Conservation (phyloP, 352 stramenopile species). For the Phytopythium montanum region DNA sequence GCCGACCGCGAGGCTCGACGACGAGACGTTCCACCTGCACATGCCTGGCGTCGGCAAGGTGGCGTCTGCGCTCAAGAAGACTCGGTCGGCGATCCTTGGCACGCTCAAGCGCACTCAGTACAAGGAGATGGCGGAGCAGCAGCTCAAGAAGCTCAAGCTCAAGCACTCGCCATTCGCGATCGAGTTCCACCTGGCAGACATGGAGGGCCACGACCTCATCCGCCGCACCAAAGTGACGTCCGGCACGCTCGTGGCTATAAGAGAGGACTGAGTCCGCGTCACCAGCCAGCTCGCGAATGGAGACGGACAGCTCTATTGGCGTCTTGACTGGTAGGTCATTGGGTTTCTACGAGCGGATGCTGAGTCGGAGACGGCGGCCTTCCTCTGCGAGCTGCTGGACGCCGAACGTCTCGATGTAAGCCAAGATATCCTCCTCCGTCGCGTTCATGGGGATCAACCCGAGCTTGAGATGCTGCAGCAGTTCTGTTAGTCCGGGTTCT, state of each 20-base stretch:
- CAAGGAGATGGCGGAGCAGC: slow-evolving; percentile 52
- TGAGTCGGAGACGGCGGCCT: slow-evolving; percentile 56
- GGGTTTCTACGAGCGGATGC: slow-evolving; percentile 35
- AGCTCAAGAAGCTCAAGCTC: slow-evolving; percentile 62
- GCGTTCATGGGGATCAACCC: slow-evolving; percentile 53
- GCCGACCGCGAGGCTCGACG: slow-evolving; percentile 34
- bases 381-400: slow-evolving; percentile 52
- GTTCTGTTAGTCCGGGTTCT: background rate
- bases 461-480: slow-evolving; percentile 50
- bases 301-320: slow-evolving; percentile 8
- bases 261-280: slow-evolving; percentile 10
- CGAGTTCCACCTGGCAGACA: slow-evolving; percentile 58
- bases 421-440: slow-evolving; percentile 55
- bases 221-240: slow-evolving; percentile 51
- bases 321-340: slow-evolving; percentile 1
- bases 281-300: background rate
- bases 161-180: slow-evolving; percentile 46
- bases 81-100: slow-evolving; percentile 29
- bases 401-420: slow-evolving; percentile 50
- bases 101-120: slow-evolving; percentile 57
- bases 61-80: slow-evolving; percentile 54
- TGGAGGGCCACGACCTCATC: slow-evolving; percentile 55
- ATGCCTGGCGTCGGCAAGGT: slow-evolving; percentile 59
- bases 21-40: slow-evolving; percentile 46
- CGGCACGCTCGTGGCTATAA: slow-evolving; percentile 41